Evolutionary conservation across 345 rosid genomes (phyloP).

Genomic region (Hibiscus mutabilis): DNA sequence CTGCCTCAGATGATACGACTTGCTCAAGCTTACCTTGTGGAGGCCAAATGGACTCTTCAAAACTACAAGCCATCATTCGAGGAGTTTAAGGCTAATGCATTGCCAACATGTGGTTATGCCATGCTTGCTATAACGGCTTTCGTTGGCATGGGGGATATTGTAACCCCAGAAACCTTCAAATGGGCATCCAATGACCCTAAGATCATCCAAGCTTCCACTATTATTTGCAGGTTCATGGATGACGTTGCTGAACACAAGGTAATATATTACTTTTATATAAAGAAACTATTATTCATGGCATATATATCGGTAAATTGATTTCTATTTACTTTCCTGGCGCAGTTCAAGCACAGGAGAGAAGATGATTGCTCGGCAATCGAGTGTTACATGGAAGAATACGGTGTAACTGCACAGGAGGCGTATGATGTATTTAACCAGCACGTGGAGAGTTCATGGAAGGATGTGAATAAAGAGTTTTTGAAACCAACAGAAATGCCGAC

Average conservation of each 20-base stretch:
- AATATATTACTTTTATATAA: no score
- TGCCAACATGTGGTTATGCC: background rate
- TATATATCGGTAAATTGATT: background rate
- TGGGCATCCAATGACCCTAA: constrained; percentile 19
- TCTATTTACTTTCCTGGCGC: background rate
- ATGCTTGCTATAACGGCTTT: constrained; percentile 15
- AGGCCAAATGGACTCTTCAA: constrained; percentile 27
- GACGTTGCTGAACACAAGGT: constrained; percentile 20
- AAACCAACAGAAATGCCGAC: background rate
- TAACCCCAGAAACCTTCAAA: constrained; percentile 14
- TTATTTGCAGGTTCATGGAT: constrained; percentile 26
- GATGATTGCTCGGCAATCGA: background rate
- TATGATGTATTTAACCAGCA: background rate
- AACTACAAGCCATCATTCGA: constrained; percentile 22
- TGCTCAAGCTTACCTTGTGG: constrained; percentile 12
- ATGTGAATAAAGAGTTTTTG: background rate
- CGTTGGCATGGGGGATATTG: constrained; percentile 26
- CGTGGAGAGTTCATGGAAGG: background rate
- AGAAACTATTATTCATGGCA: no score
- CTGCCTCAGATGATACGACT: constrained; percentile 19
- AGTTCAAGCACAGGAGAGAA: background rate
- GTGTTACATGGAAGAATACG: constrained; percentile 7
- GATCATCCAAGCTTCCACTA: constrained; percentile 12
- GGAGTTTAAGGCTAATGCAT: constrained; percentile 22
- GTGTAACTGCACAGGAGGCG: background rate